Base-by-base conservation (phyloP, 176 grass and related monocot genomes). In the Otatea glauca region DNA sequence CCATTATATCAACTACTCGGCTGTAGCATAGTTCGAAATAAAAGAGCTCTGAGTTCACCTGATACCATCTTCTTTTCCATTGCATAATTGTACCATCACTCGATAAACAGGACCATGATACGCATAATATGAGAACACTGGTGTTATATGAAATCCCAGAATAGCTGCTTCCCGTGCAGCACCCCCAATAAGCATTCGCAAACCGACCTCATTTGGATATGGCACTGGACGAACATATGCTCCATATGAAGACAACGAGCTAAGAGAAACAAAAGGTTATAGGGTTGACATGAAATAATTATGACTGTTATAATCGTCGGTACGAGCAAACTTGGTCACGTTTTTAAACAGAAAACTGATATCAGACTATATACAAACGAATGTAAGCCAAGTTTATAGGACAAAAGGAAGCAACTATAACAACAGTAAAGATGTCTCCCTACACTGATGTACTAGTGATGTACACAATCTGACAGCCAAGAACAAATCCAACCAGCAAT, bases 161-260 rank as follows among this genome's bases (percentile, higher is more conserved):
- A 92, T 79, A 86, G 93, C 90, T 78, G 93, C 93, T 93, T 98
- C 93, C 24, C 91, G 68, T 62, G 89, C 80, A 45, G 89, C 96
- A 45, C 89, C 96, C 83, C 96, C 96, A 90, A 98, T 84, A 87
- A 98, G 93, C 96, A 95, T 93, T 83, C 93, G 89, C 67, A 98
- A 92, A 92, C 96, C 93, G 4, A 98, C 44, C 85, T 98, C 96
- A 81, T 95, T 98, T 2, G 96, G 92, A 90, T 88, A 95, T 81
- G 93, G 96, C 89, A 94, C 92, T 93, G 96, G 91, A 60, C 59
- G 89, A 90, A 94, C 84, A 86, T 93, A 93, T 55, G 96, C 91
- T 86, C 96, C 96, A 67, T 98, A 98, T 74, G 93, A 98, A 78
- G 88, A 86, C 81, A 98, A 83, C 70, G 93, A 95, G 89, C 93